These are phyloP conservation scores for Tolypocladium pustulatum DNA, from an alignment of 2,329 filamentous ascomycete species.

Conservation along the genomic window DNA sequence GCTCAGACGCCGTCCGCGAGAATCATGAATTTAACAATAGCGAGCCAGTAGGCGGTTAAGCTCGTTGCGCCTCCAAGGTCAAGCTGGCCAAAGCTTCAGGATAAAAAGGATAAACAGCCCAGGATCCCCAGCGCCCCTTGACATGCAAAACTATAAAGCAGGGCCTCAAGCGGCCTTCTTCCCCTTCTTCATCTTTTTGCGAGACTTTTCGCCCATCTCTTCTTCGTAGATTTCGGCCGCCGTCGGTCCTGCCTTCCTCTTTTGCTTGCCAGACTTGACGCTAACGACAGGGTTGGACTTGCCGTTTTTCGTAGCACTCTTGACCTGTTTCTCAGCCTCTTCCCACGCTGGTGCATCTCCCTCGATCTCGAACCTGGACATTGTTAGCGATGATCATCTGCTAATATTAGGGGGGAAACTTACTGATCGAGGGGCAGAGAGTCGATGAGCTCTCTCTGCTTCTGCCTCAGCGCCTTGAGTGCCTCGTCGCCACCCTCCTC, in stretches of 20 bases:
- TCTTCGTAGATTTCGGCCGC: conserved; percentile 54
- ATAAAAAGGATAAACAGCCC: background rate
- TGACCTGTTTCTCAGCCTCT: conserved; percentile 67
- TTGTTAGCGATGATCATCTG: background rate
- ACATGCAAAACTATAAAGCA: background rate
- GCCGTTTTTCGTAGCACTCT: conserved; percentile 41
- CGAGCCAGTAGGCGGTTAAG: background rate
- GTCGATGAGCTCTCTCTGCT: conserved; percentile 83
- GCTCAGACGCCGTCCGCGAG: background rate
- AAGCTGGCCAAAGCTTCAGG: no score
- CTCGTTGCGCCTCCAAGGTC: no score
- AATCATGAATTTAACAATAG: background rate
- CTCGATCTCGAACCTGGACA: conserved; percentile 52
- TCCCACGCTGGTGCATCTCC: conserved; percentile 52
- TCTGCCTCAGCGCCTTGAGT: conserved; percentile 58
- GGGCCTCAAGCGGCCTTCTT: conserved; percentile 19
- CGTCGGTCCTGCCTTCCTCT: conserved; percentile 59
- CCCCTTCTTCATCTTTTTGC: conserved; percentile 42
- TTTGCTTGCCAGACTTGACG: conserved; percentile 66
- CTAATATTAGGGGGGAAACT: conserved; percentile 3
- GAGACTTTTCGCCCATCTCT: conserved; percentile 44
- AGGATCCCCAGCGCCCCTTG: background rate
- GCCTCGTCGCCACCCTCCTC: conserved; percentile 74
- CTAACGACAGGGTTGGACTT: conserved; percentile 59
- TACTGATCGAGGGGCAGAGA: conserved; percentile 72